Conservation (phyloP, 2,329 filamentous ascomycete species). For the Verticillium albo-atrum region DNA sequence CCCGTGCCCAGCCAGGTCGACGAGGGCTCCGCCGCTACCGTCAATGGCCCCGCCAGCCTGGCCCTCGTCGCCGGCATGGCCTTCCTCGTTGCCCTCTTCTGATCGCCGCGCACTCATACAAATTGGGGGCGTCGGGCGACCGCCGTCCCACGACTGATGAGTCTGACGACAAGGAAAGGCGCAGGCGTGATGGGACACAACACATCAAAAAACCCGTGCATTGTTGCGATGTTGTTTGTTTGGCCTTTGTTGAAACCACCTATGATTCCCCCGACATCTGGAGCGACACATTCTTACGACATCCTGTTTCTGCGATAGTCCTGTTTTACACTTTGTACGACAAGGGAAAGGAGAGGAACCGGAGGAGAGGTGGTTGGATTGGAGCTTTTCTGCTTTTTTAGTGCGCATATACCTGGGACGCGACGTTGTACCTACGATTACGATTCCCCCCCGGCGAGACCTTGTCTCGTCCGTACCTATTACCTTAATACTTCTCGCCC, state of each 20-base stretch:
- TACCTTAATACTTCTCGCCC: conserved; percentile 3
- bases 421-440: conserved; percentile 4
- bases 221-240: conserved; percentile 11
- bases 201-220: conserved; percentile 4
- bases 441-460: background rate
- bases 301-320: background rate
- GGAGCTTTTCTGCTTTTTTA: background rate
- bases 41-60: conserved; percentile 6
- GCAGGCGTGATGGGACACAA: conserved; percentile 2
- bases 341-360: background rate
- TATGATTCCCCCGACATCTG: conserved; percentile 9
- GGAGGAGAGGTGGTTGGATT: background rate
- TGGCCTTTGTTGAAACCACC: conserved; percentile 4
- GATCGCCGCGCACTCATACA: conserved; percentile 6
- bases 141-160: conserved; percentile 11
- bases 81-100: conserved; percentile 11
- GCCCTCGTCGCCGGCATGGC: conserved; percentile 9
- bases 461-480: conserved; percentile 2
- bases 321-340: background rate
- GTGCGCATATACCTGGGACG: background rate
- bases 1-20: conserved; percentile 1
- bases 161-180: conserved; percentile 8
- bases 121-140: conserved; percentile 6
- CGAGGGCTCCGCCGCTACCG: conserved; percentile 3
- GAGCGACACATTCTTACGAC: conserved; percentile 1